phyloP scores from a whole-genome alignment of 345 rosid genomes.

The Excoecaria cochinchinensis region DNA sequence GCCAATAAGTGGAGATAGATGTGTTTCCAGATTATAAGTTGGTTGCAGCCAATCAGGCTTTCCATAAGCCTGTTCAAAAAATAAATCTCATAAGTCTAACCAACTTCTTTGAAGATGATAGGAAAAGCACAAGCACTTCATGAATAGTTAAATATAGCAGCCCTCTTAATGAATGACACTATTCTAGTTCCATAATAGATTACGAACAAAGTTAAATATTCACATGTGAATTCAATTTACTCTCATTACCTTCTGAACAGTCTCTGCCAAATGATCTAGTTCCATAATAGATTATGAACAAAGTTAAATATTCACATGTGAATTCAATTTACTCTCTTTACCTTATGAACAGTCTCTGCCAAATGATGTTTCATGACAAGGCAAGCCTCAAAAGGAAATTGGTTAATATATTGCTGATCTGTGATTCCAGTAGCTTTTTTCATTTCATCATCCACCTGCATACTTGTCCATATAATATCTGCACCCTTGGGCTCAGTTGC shows the following conservation, averaged over 20 bases:
- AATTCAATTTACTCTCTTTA: conserved; percentile 22
- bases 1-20: conserved; percentile 77
- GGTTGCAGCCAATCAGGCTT: conserved; percentile 86
- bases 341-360: conserved; percentile 89
- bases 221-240: conserved; percentile 2
- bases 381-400: conserved; percentile 94
- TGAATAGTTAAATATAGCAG: background rate
- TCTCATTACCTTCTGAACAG: conserved; percentile 64
- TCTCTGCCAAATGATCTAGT: conserved; percentile 96
- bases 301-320: background rate
- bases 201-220: background rate
- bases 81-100: conserved; percentile 19
- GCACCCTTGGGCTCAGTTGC: conserved; percentile 79
- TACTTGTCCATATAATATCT: conserved; percentile 86
- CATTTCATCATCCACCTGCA: conserved; percentile 80
- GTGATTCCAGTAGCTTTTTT: conserved; percentile 74
- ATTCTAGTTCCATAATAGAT: conserved; percentile 4
- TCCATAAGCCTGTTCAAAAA: conserved; percentile 64
- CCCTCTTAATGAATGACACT: background rate
- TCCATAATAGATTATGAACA: background rate
- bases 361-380: conserved; percentile 98
- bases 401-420: conserved; percentile 69
- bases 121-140: background rate
- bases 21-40: conserved; percentile 81
- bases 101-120: background rate